These are phyloP conservation scores for Nephelium lappaceum DNA, from an alignment of 345 rosid genomes.

Conservation along the genomic window DNA sequence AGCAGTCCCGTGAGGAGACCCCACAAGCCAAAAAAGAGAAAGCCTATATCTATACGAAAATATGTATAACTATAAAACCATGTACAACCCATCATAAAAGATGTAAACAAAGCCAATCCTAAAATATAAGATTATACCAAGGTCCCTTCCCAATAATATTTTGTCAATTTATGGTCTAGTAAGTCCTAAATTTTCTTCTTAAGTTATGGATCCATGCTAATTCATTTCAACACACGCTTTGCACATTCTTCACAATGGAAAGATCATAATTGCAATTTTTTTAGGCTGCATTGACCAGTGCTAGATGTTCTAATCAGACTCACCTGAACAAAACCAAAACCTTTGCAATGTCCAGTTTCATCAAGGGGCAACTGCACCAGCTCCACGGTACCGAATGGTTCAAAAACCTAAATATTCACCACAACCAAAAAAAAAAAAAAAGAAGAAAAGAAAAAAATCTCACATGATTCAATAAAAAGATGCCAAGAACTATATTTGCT, in stretches of 20 bases:
- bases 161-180: not conserved
- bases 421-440: no score
- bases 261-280: conserved; percentile 10
- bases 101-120: not conserved
- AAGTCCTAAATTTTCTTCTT: not conserved
- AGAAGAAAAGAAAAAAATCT: not conserved
- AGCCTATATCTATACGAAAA: not conserved
- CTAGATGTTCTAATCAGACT: conserved; percentile 17
- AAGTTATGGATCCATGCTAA: not conserved
- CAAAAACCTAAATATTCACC: conserved; percentile 70
- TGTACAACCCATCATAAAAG: not conserved
- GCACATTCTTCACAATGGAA: conserved; percentile 4
- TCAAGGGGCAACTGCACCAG: conserved; percentile 93
- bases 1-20: not conserved
- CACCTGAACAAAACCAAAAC: conserved; percentile 98
- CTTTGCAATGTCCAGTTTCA: conserved; percentile 88
- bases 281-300: conserved; percentile 2
- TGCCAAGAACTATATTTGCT: not conserved
- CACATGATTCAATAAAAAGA: not conserved
- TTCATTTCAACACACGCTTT: not conserved
- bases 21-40: not conserved
- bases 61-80: not conserved
- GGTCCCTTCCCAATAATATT: not conserved
- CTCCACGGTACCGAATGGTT: conserved; percentile 93
- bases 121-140: not conserved